Percentiles rank a stretch among this genome's conserved stretches.
Conservation (phyloP, 805 yeast genomes). For the Cyberlindnera mrakii region DNA sequence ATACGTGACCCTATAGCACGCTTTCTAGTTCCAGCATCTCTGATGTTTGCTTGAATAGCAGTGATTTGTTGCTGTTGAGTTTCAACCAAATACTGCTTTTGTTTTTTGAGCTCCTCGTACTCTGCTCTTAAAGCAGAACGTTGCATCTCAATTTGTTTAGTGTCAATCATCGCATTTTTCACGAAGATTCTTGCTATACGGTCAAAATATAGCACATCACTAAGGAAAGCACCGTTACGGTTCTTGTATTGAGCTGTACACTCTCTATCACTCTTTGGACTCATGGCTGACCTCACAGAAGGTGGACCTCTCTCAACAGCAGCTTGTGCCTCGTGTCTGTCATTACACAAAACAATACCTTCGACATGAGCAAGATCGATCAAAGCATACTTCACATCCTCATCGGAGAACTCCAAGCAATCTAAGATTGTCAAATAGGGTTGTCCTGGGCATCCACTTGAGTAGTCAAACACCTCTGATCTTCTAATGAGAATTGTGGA, state of each 20-base stretch:
- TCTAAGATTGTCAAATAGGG: constrained; percentile 50
- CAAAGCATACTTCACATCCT: constrained; percentile 50
- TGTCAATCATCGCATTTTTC: constrained; percentile 15
- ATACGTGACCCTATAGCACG: constrained; percentile 20
- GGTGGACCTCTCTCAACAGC: constrained; percentile 25
- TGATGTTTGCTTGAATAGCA: constrained; percentile 3
- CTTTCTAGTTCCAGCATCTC: neutral
- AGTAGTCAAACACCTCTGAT: constrained; percentile 53
- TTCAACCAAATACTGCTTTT: constrained; percentile 3
- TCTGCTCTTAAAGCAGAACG: neutral
- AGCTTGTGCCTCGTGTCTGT: constrained; percentile 45
- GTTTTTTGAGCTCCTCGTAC: constrained; percentile 5
- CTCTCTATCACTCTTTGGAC: neutral
- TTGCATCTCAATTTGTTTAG: constrained; percentile 7
- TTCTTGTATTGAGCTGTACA: constrained; percentile 16
- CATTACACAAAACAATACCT: constrained; percentile 44
- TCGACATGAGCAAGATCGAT: constrained; percentile 64
- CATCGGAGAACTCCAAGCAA: constrained; percentile 48
- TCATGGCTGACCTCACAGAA: neutral
- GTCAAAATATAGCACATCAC: constrained; percentile 48
- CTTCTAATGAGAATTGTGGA: constrained; percentile 44
- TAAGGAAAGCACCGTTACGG: constrained; percentile 36
- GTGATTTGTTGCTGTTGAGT: constrained; percentile 16
- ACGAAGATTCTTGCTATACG: constrained; percentile 10
- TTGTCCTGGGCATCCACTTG: constrained; percentile 35